Evolutionary conservation across 345 rosid species (phyloP), one percentile per base, ranked within the genome.

Genomic region (Eucalyptus decipiens): DNA sequence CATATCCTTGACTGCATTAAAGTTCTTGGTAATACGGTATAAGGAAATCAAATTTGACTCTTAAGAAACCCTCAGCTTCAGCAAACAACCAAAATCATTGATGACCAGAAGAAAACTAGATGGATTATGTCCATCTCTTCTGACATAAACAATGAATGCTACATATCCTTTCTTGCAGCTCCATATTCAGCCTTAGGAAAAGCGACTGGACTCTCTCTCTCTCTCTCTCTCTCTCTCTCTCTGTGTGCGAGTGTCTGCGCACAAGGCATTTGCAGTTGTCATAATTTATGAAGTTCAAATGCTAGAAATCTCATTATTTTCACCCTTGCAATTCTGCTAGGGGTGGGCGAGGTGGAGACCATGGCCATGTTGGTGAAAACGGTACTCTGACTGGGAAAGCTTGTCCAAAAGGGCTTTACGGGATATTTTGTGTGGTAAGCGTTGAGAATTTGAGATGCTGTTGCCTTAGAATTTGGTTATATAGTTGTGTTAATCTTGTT

Each of bases 331-430:
- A 69, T 88, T 86, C 67, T 86, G 88, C 28, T 92, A 98, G 99
- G 88, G 99, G 99, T 90, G 99, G 99, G 60, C 65, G 72, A 80
- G 98, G 97, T 28, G 91, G 91, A 91, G 94, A 91, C 56, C 92
- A 91, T 87, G 92, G 86, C 87, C 93, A 91, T 86, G 90, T 90
- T 89, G 99, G 99, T 87, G 95, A 92, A 95, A 96, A 95, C 89
- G 99, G 99, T 90, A 94, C 99, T 42, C 90, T 95, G 90, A 95
- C 95, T n/a, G 99, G 99, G 85, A 96, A 95, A 89, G 95, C 97
- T 89, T 98, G 99, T 90, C 99, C 99, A 17, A 93, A 92, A 90
- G 99, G 99, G 89, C 97, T 97, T 86, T 95, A 94, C 87, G 99
- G 99, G 89, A 95, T 90, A 89, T 98, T 96, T 93, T 98, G 99